phyloP scores from a whole-genome alignment of 768 basidiomycete genomes.

The Psilocybe azurescens region DNA sequence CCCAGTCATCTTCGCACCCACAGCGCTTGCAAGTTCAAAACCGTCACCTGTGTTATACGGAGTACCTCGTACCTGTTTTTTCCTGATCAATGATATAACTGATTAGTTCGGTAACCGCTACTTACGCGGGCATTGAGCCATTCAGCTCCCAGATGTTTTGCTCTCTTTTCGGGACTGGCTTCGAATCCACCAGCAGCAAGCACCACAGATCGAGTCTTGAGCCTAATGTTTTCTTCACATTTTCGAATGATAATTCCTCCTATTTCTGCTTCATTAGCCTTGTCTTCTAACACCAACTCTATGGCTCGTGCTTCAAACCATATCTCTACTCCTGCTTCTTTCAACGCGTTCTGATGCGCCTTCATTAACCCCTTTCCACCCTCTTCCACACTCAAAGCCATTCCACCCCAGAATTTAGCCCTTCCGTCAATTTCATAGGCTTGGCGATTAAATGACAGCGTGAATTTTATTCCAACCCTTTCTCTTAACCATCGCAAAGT shows the following conservation, averaged over 20 bases:
- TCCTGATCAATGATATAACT: neutral
- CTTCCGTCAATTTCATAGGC: constrained; percentile 68
- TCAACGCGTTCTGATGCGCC: constrained; percentile 56
- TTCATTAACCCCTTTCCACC: constrained; percentile 73
- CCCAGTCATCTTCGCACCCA: constrained; percentile 63
- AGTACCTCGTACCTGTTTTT: constrained; percentile 64
- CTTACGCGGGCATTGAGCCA: constrained; percentile 65
- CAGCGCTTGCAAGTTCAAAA: constrained; percentile 51
- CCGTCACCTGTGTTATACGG: constrained; percentile 76
- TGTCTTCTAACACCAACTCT: constrained; percentile 34
- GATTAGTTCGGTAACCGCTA: neutral
- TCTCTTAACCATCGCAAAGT: constrained; percentile 62
- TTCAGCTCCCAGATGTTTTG: constrained; percentile 56
- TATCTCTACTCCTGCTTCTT: constrained; percentile 53
- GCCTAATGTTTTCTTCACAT: constrained; percentile 36
- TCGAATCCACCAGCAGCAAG: constrained; percentile 75
- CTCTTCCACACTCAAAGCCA: constrained; percentile 64
- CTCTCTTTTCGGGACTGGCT: constrained; percentile 55
- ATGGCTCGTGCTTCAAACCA: constrained; percentile 62
- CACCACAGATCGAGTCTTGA: constrained; percentile 52
- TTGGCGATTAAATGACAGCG: constrained; percentile 66
- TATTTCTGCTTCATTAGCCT: constrained; percentile 44
- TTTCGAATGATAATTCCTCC: constrained; percentile 51
- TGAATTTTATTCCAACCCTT: constrained; percentile 56
- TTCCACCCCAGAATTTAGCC: constrained; percentile 74